These are phyloP conservation scores for Ascochyta rabiei DNA, from an alignment of 2,329 filamentous ascomycete species.

Conservation along the genomic window DNA sequence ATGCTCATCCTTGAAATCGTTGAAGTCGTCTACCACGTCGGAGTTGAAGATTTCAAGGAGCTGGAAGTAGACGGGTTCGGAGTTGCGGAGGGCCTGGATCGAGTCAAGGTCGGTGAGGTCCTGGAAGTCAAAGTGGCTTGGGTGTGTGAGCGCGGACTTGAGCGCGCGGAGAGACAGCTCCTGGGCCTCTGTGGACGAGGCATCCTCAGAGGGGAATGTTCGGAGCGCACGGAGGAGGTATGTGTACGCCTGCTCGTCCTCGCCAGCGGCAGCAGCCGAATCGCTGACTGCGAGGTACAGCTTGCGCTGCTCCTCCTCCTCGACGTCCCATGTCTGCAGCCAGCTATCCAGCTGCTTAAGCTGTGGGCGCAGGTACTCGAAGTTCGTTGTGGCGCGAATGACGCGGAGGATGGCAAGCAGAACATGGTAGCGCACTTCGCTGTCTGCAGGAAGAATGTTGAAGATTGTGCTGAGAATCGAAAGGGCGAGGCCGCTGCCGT, in stretches of 20 bases:
- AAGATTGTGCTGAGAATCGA: conserved; percentile 94
- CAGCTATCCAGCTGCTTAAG: conserved; percentile 82
- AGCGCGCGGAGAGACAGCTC: conserved; percentile 68
- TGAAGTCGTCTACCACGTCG: conserved; percentile 92
- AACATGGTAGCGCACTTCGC: conserved; percentile 85
- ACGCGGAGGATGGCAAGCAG: conserved; percentile 88
- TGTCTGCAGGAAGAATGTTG: conserved; percentile 79
- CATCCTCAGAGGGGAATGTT: conserved; percentile 69
- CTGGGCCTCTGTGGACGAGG: conserved; percentile 60
- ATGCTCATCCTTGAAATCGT: conserved; percentile 93
- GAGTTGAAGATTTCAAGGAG: conserved; percentile 94
- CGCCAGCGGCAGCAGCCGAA: conserved; percentile 76
- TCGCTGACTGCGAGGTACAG: conserved; percentile 84
- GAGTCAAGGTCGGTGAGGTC: conserved; percentile 73
- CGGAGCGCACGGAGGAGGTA: conserved; percentile 80
- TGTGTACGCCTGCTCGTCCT: conserved; percentile 75
- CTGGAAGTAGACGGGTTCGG: conserved; percentile 84
- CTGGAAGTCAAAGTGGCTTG: conserved; percentile 74
- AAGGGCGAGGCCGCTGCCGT: conserved; percentile 84
- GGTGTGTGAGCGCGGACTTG: conserved; percentile 69
- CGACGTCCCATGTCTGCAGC: conserved; percentile 82
- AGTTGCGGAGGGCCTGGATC: conserved; percentile 84
- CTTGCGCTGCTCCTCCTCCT: conserved; percentile 81
- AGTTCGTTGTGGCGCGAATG: conserved; percentile 70
- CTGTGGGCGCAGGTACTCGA: conserved; percentile 82